Evolutionary conservation across 768 basidiomycete species (phyloP), one percentile per base, ranked within the genome.

Genomic region (Fibroporia radiculosa): DNA sequence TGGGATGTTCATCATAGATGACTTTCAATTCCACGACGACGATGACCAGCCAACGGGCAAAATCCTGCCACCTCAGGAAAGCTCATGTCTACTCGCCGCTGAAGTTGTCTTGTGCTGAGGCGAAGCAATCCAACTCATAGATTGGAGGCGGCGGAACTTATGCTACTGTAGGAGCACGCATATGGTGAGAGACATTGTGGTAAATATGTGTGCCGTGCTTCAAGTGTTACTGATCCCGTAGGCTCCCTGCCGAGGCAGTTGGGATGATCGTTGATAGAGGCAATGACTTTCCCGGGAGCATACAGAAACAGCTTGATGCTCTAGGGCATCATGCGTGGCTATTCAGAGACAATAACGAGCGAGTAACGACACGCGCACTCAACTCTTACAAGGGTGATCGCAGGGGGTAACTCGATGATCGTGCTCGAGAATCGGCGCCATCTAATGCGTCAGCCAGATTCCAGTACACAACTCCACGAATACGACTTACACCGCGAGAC

Each of bases 131-230:
- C 19, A n/a, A 22, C 24, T n/a, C 29, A 16, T 45, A 92, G 80
- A 91, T 93, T 51, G 92, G 92, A 20, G 92, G 92, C 0, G 93
- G 88, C 1, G 92, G 92, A 2, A 88, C 84, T 0, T 88, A 86
- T 62, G 85, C 86, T 42, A 67, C 72, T 32, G 72, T 95, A 34
- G 92, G 88, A 2, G 81, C 88, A 20, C 75, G 92, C 37, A 78
- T 93, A 58, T 93, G 88, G 85, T 84, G 47, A 22, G 26, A 27
- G 19, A 7, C n/a, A 25, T 24, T 44, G 16, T 24, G 29, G 32
- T 33, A n/a, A n/a, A n/a, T 33, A n/a, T 3, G 12, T 12, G 11
- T 12, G 40, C 4, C 25, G 34, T 22, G 33, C 26, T 14, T 18
- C 4, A 32, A 26, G 37, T 25, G 18, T 8, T 7, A 32, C 35